A percentile compares a stretch with the other conserved stretches of the same genome.
Conservation (phyloP, 768 basidiomycete species). For the Suillus variegatus region DNA sequence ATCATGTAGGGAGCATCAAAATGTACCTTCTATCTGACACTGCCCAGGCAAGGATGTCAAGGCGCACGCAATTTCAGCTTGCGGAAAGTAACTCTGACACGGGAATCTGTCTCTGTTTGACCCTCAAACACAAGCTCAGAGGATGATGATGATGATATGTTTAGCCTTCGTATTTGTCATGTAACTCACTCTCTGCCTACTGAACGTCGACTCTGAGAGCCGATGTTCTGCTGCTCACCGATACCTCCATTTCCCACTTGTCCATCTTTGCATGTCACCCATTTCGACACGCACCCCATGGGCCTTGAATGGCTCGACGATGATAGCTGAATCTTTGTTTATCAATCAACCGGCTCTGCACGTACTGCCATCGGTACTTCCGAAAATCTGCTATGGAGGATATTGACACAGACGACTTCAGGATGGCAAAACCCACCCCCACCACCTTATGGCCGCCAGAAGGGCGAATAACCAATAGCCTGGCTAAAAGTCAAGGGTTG, state of each 20-base stretch:
- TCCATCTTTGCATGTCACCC: constrained; percentile 80
- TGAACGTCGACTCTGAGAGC: constrained; percentile 39
- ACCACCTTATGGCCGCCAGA: constrained; percentile 78
- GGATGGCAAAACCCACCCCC: constrained; percentile 70
- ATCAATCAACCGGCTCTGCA: too few relatives aligned
- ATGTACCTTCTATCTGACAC: constrained; percentile 80
- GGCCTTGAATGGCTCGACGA: constrained; percentile 91
- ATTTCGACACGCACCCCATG: constrained; percentile 73
- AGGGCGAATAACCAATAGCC: constrained; percentile 68
- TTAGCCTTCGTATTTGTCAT: background rate
- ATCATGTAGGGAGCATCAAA: constrained; percentile 68
- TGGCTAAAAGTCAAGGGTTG: constrained; percentile 69
- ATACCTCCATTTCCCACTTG: constrained; percentile 71
- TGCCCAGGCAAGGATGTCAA: constrained; percentile 45
- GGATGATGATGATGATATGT: constrained; percentile 34
- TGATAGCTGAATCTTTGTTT: constrained; percentile 50
- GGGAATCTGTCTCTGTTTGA: constrained; percentile 27
- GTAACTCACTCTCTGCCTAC: constrained; percentile 19
- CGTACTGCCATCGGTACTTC: too few relatives aligned
- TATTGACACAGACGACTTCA: constrained; percentile 42
- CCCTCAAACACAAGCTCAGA: constrained; percentile 52
- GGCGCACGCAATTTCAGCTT: constrained; percentile 57
- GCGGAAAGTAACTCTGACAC: constrained; percentile 47
- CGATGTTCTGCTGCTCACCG: constrained; percentile 74
- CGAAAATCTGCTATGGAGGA: too few relatives aligned